A percentile compares a stretch with the other conserved stretches of the same genome.
Conservation (phyloP, 116 monocot species). For the Trichopus zeylanicus region DNA sequence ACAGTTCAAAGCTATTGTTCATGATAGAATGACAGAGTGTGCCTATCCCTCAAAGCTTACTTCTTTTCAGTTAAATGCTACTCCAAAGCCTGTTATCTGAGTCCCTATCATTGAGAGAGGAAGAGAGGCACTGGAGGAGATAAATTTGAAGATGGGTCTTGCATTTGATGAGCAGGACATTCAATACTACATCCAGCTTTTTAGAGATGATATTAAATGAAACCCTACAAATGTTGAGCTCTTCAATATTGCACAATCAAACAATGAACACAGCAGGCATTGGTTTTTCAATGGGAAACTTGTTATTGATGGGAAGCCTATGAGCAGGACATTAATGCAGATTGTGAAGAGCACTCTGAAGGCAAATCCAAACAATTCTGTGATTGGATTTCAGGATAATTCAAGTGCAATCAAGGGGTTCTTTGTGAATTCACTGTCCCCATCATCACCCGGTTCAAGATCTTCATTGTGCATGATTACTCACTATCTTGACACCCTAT, state of each 20-base stretch:
- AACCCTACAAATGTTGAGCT: slow-evolving; percentile 92
- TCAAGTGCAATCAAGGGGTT: slow-evolving; percentile 95
- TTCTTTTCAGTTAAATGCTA: slow-evolving; percentile 35
- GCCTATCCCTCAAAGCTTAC: slow-evolving; percentile 55
- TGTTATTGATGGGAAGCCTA: slow-evolving; percentile 63
- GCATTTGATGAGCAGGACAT: slow-evolving; percentile 97
- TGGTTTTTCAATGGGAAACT: slow-evolving; percentile 94
- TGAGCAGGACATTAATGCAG: slow-evolving; percentile 58
- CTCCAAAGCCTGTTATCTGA: slow-evolving; percentile 53
- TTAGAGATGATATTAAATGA: slow-evolving; percentile 80
- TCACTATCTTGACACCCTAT: slow-evolving; percentile 62
- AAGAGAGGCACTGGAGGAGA: slow-evolving; percentile 63
- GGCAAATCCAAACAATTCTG: slow-evolving; percentile 82
- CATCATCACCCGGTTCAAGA: slow-evolving; percentile 36
- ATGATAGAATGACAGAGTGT: slow-evolving; percentile 98
- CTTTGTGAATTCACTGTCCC: slow-evolving; percentile 34
- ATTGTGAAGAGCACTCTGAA: slow-evolving; percentile 78
- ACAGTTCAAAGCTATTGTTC: slow-evolving; percentile 73
- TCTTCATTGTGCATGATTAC: slow-evolving; percentile 20
- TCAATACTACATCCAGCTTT: slow-evolving; percentile 72
- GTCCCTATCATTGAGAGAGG: slow-evolving; percentile 78
- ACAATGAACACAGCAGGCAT: slow-evolving; percentile 90
- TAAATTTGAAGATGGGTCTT: slow-evolving; percentile 83
- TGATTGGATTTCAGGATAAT: slow-evolving; percentile 96
- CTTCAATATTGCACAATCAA: slow-evolving; percentile 94